Evolutionary conservation across 768 basidiomycete species (phyloP).

Genomic region (Boletus insuetus): DNA sequence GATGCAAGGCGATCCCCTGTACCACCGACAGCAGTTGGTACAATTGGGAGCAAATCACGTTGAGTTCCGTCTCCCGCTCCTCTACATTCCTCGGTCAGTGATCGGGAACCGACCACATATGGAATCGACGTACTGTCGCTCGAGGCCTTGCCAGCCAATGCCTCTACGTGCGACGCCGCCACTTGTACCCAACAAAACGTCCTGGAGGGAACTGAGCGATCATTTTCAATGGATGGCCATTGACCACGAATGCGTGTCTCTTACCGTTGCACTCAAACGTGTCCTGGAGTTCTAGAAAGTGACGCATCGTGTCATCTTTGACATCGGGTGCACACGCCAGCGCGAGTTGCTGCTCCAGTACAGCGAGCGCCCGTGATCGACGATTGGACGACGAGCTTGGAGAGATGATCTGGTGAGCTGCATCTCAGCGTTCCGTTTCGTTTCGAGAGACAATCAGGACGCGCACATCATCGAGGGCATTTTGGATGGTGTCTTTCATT

Average conservation of each 20-base stretch:
- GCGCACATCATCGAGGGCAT: slow-evolving; percentile 69
- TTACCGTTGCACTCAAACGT: slow-evolving; percentile 82
- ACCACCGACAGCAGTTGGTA: slow-evolving; percentile 62
- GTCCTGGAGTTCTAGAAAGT: slow-evolving; percentile 67
- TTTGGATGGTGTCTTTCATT: slow-evolving; percentile 51
- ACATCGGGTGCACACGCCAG: slow-evolving; percentile 44
- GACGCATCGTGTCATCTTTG: slow-evolving; percentile 43
- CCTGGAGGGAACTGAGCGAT: slow-evolving; percentile 60
- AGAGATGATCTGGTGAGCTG: slow-evolving; percentile 56
- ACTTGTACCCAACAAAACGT: slow-evolving; percentile 60
- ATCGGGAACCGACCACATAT: neutral
- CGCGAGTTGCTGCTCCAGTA: slow-evolving; percentile 55
- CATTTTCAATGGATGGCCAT: slow-evolving; percentile 6
- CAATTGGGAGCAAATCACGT: slow-evolving; percentile 50
- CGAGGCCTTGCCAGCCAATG: slow-evolving; percentile 42
- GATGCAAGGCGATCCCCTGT: slow-evolving; percentile 74
- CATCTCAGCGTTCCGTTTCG: slow-evolving; percentile 9
- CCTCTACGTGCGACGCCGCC: slow-evolving; percentile 51
- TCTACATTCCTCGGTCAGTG: slow-evolving; percentile 24
- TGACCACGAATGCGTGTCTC: slow-evolving; percentile 22
- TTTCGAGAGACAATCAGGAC: neutral
- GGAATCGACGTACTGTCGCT: slow-evolving; percentile 38
- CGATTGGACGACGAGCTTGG: slow-evolving; percentile 51
- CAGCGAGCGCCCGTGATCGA: slow-evolving; percentile 53
- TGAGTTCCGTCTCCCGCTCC: slow-evolving; percentile 47